These are phyloP conservation scores for Forsythia suspensa DNA, from an alignment of 257 asterid genomes.

Conservation along the genomic window DNA sequence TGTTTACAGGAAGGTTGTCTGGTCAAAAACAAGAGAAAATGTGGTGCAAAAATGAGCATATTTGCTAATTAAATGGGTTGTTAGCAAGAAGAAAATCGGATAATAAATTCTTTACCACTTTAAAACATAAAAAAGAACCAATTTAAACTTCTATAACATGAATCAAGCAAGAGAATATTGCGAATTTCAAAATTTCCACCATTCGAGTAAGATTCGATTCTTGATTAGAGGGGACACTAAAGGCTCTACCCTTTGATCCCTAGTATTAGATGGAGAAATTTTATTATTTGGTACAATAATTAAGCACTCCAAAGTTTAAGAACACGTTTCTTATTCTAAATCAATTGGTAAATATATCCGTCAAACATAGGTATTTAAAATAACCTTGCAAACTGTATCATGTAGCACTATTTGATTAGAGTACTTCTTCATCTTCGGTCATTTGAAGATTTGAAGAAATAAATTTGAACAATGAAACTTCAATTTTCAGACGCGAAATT, in stretches of 20 bases:
- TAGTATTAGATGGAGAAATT: too few species aligned
- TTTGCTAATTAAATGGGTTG: slow-evolving; percentile 25
- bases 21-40: slow-evolving; percentile 21
- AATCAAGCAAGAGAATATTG: too few species aligned
- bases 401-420: neutral
- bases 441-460: too few species aligned
- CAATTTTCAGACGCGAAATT: too few species aligned
- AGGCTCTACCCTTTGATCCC: neutral
- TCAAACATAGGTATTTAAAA: too few species aligned
- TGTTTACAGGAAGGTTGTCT: slow-evolving; percentile 33
- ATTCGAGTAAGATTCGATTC: neutral
- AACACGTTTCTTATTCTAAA: neutral
- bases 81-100: neutral
- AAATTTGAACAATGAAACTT: too few species aligned
- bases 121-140: neutral
- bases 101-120: neutral
- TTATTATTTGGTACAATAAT: too few species aligned
- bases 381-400: neutral
- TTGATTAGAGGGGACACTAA: neutral
- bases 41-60: slow-evolving; percentile 19
- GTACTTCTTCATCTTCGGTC: neutral
- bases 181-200: too few species aligned
- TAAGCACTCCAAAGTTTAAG: neutral
- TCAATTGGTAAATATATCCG: neutral
- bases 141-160: neutral